Base-by-base conservation (phyloP, 2,329 filamentous ascomycete species). In the Pseudogymnoascus sp. region DNA sequence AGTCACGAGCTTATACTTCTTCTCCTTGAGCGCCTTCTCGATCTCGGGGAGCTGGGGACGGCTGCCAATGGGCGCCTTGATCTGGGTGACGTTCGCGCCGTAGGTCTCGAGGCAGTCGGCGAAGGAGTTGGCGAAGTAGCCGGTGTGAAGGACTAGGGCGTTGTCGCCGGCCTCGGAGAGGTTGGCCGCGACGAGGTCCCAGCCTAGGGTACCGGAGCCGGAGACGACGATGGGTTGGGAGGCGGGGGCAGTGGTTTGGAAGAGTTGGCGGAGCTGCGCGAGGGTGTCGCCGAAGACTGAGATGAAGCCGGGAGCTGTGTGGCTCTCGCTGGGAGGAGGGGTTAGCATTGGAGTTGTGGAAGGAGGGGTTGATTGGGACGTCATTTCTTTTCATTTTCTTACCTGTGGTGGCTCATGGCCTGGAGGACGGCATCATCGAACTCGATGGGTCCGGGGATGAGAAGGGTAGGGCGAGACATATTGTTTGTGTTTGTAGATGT, bases 371-470 rank as follows among this genome's bases (percentile, higher is more conserved):
- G 30, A 34, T 11, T 25, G 6, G 39, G 11, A 43, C 20, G 39
- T 43, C 28, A 25, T 69, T 67, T 67, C n/a, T n/a, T n/a, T n/a
- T n/a, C n/a, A n/a, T n/a, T n/a, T n/a, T n/a, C 77, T 70, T 78
- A 91, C 89, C 89, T 93, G 78, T 88, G 96, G 77, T 96, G 91
- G 79, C 89, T 88, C 93, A 97, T 97, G 64, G 91, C 90, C 75
- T 92, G 84, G 59, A 97, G 85, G 64, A 97, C 93, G 57, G 87
- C 91, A 93, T 97, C 93, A 74, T 97, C 93, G 73, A 97, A 97
- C 79, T 97, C 93, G 75, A 97, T 96, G 71, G 94, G 94, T 65
- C 94, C 94, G 58, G 94, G 94, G 72, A 99, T 97, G 77, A 99
- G 85, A 20, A 57, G 50, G 1, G 32, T 57, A 32, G 50, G 50